Base-by-base conservation (phyloP, 805 yeast genomes). In the Cyberlindnera nakhonratchasimensis region DNA sequence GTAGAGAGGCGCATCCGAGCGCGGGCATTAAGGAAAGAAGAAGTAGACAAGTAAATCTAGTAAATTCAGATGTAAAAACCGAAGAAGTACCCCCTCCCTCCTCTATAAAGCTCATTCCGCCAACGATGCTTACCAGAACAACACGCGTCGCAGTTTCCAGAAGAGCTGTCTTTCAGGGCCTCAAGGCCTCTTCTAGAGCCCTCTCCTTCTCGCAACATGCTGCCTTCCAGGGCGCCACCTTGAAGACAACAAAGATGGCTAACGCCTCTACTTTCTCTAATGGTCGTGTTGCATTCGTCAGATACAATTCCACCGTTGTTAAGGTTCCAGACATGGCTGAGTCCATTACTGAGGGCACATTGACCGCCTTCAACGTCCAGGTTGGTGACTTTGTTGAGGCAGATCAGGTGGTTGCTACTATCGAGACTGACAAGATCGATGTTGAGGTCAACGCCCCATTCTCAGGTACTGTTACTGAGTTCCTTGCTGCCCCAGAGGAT, bases 301-400 rank as follows among this genome's bases (percentile, higher is more conserved):
- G 71, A 52, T 61, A 50, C 49, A 63, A 66, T 46, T 64, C 72
- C 29, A 71, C 70, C 48, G 65, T 62, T 37, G 95, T 91, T 40
- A 86, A 89, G 66, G 98, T 93, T 18, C 99, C 99, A 37, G 95
- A 87, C 52, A 89, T 93, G 97, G 98, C 99, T 33, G 99, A 93
- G 70, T 90, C 97, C 38, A 83, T 93, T 61, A 87, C 96, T 31
- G 99, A 93, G 67, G 99, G 99, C 63, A 87, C 98, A 37, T 75
- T 93, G 53, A 72, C 86, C 48, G 77, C 75, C 45, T 82, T 70
- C 61, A 69, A 72, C 51, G 83, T 82, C 62, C 68, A 77, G 48
- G 88, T 89, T 48, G 99, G 99, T 53, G 98, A 91, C 47, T 89
- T 69, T 57, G 91, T 91, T 42, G 77, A 75, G 45, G 79, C 71